Conservation (phyloP, 139 green algal species). For the Haematococcus sp. region DNA sequence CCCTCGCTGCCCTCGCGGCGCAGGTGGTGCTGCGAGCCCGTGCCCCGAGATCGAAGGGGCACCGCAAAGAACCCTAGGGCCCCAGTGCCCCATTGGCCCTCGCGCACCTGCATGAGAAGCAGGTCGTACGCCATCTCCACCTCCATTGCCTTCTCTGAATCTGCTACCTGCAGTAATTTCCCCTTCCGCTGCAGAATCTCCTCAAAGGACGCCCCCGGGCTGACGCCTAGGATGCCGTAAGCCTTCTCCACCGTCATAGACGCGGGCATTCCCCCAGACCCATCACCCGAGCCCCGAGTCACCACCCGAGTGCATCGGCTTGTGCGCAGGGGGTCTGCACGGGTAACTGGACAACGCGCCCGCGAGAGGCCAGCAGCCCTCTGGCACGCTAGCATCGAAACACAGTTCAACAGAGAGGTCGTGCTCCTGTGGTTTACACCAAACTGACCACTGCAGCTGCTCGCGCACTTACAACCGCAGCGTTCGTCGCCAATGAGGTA, state of each 20-base stretch:
- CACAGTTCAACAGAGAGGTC: too few relatives aligned
- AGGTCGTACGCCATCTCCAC: constrained; percentile 73
- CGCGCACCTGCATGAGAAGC: constrained; percentile 60
- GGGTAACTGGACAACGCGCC: too few relatives aligned
- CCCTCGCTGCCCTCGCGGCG: too few relatives aligned
- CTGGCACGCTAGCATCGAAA: too few relatives aligned
- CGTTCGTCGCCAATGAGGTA: too few relatives aligned
- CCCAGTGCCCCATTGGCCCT: neutral
- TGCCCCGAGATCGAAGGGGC: neutral
- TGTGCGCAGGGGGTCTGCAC: too few relatives aligned
- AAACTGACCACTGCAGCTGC: too few relatives aligned
- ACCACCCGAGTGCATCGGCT: too few relatives aligned
- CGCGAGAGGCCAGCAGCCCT: too few relatives aligned
- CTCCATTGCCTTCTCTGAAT: constrained; percentile 41
- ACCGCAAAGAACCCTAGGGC: neutral
- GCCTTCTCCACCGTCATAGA: constrained; percentile 45
- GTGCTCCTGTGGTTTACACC: too few relatives aligned
- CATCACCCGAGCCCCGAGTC: too few relatives aligned
- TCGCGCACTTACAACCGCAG: too few relatives aligned
- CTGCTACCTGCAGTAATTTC: constrained; percentile 31
- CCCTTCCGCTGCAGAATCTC: constrained; percentile 62
- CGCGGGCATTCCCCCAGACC: neutral
- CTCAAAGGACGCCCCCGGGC: constrained; percentile 36
- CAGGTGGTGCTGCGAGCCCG: neutral
- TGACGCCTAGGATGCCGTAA: constrained; percentile 42